phyloP scores from a whole-genome alignment of 352 stramenopile species.

The Globisporangium carolinianum region DNA sequence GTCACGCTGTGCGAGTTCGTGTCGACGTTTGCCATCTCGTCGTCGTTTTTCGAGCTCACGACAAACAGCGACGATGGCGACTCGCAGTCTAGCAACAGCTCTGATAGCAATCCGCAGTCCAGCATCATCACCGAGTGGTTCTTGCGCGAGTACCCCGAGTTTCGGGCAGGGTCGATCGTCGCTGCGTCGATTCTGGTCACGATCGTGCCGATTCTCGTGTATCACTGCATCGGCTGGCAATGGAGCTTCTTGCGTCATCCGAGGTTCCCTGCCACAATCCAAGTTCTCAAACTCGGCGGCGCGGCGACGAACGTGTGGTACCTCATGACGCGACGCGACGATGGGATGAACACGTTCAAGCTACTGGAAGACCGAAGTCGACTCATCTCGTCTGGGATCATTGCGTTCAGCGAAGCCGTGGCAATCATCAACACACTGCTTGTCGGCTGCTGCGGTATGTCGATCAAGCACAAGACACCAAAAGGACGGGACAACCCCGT shows the following conservation, averaged over 20 bases:
- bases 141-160: no score
- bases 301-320: not conserved
- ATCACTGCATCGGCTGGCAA: not conserved
- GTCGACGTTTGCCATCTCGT: not conserved
- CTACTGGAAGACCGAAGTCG: no score
- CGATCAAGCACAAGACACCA: no score
- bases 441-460: no score
- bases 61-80: no score
- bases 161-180: no score
- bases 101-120: no score
- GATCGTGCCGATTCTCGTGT: no score
- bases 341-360: no score
- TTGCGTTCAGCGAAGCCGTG: not conserved
- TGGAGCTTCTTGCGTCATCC: not conserved
- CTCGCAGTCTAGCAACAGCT: not conserved
- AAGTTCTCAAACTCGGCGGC: not conserved
- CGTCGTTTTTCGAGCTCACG: not conserved
- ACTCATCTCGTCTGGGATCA: not conserved
- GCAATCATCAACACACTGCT: not conserved
- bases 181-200: no score
- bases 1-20: not conserved
- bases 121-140: no score
- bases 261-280: not conserved
- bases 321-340: not conserved
- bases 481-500: no score